Percentiles rank a stretch among this genome's conserved stretches.
phyloP scores from a whole-genome alignment of 352 stramenopile genomes.

The Aphanomyces invadans region DNA sequence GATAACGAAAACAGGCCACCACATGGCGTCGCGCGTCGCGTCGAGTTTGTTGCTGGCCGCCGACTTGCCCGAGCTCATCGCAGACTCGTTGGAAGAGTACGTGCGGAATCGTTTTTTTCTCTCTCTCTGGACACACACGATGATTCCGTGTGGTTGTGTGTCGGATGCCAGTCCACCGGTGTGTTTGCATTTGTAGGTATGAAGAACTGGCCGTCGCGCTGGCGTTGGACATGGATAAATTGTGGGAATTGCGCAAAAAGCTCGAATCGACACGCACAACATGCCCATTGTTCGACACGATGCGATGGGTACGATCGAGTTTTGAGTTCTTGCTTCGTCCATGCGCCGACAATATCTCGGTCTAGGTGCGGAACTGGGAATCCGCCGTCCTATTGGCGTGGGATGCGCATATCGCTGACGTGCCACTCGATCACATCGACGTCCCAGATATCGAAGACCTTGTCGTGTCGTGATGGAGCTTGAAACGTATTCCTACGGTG shows the following conservation, averaged over 20 bases:
- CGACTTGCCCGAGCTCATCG: slow-evolving; percentile 77
- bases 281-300: slow-evolving; percentile 77
- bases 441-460: slow-evolving; percentile 68
- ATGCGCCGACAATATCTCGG: slow-evolving; percentile 31
- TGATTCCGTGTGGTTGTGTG: too few species aligned
- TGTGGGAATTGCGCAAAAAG: slow-evolving; percentile 64
- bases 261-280: slow-evolving; percentile 57
- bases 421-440: slow-evolving; percentile 65
- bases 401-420: slow-evolving; percentile 61
- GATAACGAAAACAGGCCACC: slow-evolving; percentile 85
- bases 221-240: slow-evolving; percentile 75
- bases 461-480: background rate
- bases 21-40: slow-evolving; percentile 85
- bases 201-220: slow-evolving; percentile 86
- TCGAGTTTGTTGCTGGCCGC: slow-evolving; percentile 76
- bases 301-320: slow-evolving; percentile 68
- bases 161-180: too few species aligned
- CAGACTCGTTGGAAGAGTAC: slow-evolving; percentile 48
- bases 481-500: too few species aligned
- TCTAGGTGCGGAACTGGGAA: slow-evolving; percentile 80
- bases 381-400: slow-evolving; percentile 54
- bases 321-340: slow-evolving; percentile 20
- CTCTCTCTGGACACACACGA: too few species aligned
- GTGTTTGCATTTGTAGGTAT: too few species aligned
- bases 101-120: slow-evolving; percentile 24